Base-by-base conservation (phyloP, 176 grass and related monocot genomes). In the Themeda triandra region DNA sequence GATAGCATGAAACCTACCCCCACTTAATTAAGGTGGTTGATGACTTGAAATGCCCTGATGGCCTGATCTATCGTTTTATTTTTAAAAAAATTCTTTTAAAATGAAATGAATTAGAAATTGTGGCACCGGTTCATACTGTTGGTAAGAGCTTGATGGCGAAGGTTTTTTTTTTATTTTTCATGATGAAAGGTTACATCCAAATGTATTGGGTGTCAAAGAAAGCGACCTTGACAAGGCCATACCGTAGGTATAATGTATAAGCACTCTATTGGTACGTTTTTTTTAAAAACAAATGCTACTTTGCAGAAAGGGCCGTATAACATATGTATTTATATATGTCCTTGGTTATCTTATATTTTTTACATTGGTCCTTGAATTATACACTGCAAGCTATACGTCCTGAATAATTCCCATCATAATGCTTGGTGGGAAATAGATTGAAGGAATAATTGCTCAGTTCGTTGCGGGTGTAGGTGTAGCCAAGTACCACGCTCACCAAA, bases 151-250 rank as follows among this genome's bases (percentile, higher is more conserved):
- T 83, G 84, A 86, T 82, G 23, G 79, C 3, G 78, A 86, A 19
- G 75, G 78, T 19, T 86, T 82, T 41, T 23, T 49, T 71, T 27
- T 64, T 29, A n/a, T 49, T 71, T 28, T 14, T 13, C 4, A 76
- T 77, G n/a, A 19, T n/a, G 58, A 79, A 44, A 60, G 33, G 66
- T 73, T 71, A 4, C 46, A 74, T 66, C 79, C 15, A 78, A 78
- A 23, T 30, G 56, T 73, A 59, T 31, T 78, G 66, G 83, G 78
- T 46, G 56, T 66, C 73, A 60, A 83, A 73, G 44, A 86, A 66
- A 73, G 66, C 11, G 73, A 40, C 73, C 3, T 60, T 78, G 58
- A 78, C 54, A 86, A 23, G 27, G 66, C 17, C 83, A 67, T 73
- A 78, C 35, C 4, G 5, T 59, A 82, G 44, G 12, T 25, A 66